These are phyloP conservation scores for Tetracladium setigerum DNA, from an alignment of 495 filamentous ascomycete genomes.

Conservation along the genomic window DNA sequence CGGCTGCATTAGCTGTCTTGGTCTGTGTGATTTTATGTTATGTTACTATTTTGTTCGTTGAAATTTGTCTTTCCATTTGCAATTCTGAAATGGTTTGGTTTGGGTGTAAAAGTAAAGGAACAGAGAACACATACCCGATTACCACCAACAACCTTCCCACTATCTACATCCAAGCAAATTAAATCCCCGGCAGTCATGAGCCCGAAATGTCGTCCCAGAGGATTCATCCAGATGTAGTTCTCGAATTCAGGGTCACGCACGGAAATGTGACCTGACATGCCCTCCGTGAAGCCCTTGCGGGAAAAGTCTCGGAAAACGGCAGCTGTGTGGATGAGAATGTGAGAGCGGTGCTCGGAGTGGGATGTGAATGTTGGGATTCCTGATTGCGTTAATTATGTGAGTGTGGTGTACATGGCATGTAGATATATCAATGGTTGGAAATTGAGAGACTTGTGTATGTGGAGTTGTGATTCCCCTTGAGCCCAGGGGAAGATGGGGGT, in stretches of 20 bases:
- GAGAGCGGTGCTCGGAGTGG: conserved; percentile 28
- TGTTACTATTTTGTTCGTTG: neutral
- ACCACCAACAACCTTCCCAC: conserved; percentile 45
- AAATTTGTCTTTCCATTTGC: no score
- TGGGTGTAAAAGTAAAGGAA: neutral
- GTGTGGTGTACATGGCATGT: neutral
- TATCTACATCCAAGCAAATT: conserved; percentile 45
- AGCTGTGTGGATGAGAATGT: conserved; percentile 42
- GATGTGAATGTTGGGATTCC: conserved; percentile 40
- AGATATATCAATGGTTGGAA: no score
- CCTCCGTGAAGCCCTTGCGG: conserved; percentile 52
- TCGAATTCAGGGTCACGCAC: conserved; percentile 54
- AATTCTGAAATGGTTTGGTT: neutral
- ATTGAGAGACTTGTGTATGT: neutral
- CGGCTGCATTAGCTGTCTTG: conserved; percentile 53
- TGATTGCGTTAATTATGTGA: conserved; percentile 1
- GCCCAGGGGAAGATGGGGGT: no score
- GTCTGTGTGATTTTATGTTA: conserved; percentile 2
- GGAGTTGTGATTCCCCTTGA: neutral
- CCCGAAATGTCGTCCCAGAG: conserved; percentile 47
- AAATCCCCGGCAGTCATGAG: conserved; percentile 44
- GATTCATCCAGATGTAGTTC: conserved; percentile 59
- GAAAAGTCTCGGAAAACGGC: conserved; percentile 46
- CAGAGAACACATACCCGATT: conserved; percentile 20
- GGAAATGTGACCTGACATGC: conserved; percentile 57